A percentile compares a stretch with the other conserved stretches of the same genome.
phyloP scores from a whole-genome alignment of 768 basidiomycete genomes.

The Holtermanniella nyarrowii region DNA sequence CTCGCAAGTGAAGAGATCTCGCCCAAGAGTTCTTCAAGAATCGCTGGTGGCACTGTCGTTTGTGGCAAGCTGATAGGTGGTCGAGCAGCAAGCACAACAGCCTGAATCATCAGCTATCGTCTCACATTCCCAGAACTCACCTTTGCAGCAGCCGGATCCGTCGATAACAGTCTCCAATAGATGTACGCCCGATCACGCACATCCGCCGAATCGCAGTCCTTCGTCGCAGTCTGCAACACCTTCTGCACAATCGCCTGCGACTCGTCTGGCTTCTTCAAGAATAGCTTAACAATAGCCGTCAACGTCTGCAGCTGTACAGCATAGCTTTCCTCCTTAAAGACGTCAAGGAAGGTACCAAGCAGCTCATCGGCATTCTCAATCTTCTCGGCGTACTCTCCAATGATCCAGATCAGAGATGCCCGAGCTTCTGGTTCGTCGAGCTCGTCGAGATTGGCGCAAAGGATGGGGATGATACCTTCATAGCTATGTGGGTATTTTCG shows the following conservation, averaged over 20 bases:
- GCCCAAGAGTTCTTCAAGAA: slow-evolving; percentile 81
- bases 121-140: slow-evolving; percentile 43
- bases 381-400: slow-evolving; percentile 94
- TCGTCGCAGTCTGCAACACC: slow-evolving; percentile 88
- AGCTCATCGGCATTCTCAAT: slow-evolving; percentile 96
- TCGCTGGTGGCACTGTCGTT: slow-evolving; percentile 74
- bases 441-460: slow-evolving; percentile 91
- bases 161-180: slow-evolving; percentile 90
- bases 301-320: slow-evolving; percentile 54
- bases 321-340: slow-evolving; percentile 87
- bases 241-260: slow-evolving; percentile 85
- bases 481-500: slow-evolving; percentile 92
- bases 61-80: slow-evolving; percentile 89
- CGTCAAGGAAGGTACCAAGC: slow-evolving; percentile 76
- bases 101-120: slow-evolving; percentile 40
- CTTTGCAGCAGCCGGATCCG: slow-evolving; percentile 92
- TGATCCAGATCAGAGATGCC: slow-evolving; percentile 97
- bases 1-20: slow-evolving; percentile 85
- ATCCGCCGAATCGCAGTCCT: slow-evolving; percentile 92
- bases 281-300: slow-evolving; percentile 93
- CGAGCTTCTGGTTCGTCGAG: slow-evolving; percentile 97
- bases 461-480: slow-evolving; percentile 88
- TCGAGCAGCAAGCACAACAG: slow-evolving; percentile 78
- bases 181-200: slow-evolving; percentile 95
- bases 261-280: slow-evolving; percentile 85